Evolutionary conservation across 2,329 filamentous ascomycete genomes (phyloP).

Genomic region (Fusarium sp.): DNA sequence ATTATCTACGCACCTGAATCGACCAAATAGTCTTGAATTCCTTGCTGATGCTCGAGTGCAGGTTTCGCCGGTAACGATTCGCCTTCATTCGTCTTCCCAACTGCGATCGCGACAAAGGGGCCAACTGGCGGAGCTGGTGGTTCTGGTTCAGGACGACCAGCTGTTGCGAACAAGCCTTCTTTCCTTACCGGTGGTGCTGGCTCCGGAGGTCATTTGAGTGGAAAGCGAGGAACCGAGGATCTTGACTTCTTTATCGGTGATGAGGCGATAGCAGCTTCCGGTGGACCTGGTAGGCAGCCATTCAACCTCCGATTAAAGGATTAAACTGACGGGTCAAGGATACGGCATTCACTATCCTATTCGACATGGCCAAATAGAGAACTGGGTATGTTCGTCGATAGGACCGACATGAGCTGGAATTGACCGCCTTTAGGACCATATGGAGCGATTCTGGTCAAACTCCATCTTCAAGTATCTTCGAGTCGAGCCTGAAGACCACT

Average conservation of each 20-base stretch:
- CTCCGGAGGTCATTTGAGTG: constrained; percentile 81
- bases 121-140: constrained; percentile 75
- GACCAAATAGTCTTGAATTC: constrained; percentile 5
- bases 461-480: constrained; percentile 99
- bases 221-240: constrained; percentile 96
- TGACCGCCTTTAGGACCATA: constrained; percentile 78
- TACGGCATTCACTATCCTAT: constrained; percentile 99
- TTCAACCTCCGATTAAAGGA: constrained; percentile 10
- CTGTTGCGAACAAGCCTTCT: constrained; percentile 93
- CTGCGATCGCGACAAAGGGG: constrained; percentile 95
- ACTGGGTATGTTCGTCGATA: constrained; percentile 76
- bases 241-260: constrained; percentile 99
- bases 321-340: constrained; percentile 61
- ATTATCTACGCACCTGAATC: constrained; percentile 18
- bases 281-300: constrained; percentile 75
- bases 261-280: constrained; percentile 86
- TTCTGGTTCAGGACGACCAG: constrained; percentile 86
- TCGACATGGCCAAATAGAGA: constrained; percentile 97
- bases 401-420: constrained; percentile 12
- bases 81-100: constrained; percentile 98
- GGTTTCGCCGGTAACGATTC: constrained; percentile 99
- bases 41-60: constrained; percentile 55
- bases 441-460: constrained; percentile 99
- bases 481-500: constrained; percentile 98
- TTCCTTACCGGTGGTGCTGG: constrained; percentile 94